Evolutionary conservation across 2,329 filamentous ascomycete genomes (phyloP).

Genomic region (Hypomyces perniciosus): DNA sequence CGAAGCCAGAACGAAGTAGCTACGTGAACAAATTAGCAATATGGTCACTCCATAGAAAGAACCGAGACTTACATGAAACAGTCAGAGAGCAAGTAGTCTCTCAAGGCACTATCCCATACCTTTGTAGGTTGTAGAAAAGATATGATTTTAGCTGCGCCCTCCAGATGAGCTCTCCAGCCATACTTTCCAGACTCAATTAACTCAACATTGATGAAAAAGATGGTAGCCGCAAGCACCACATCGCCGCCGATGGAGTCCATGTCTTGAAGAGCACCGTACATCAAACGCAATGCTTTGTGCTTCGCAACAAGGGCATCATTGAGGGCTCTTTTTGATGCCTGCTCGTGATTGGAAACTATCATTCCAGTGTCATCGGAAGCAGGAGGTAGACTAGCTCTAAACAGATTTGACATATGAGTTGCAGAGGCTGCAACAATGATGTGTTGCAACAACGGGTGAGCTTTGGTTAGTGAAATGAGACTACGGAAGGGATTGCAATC

Average conservation of each 20-base stretch:
- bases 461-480: slow-evolving; percentile 36
- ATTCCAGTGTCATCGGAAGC: neutral
- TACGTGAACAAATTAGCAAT: slow-evolving; percentile 13
- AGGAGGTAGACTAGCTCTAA: slow-evolving; percentile 20
- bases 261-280: slow-evolving; percentile 34
- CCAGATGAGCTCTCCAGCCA: slow-evolving; percentile 42
- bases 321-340: slow-evolving; percentile 25
- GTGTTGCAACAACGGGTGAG: slow-evolving; percentile 38
- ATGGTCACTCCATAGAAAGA: neutral
- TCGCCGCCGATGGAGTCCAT: slow-evolving; percentile 33
- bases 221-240: slow-evolving; percentile 39
- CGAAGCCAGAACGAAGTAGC: slow-evolving; percentile 42
- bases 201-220: slow-evolving; percentile 47
- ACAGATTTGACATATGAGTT: slow-evolving; percentile 41
- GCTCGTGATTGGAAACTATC: slow-evolving; percentile 10
- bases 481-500: slow-evolving; percentile 41
- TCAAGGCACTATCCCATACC: slow-evolving; percentile 29
- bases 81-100: slow-evolving; percentile 43
- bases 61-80: slow-evolving; percentile 36
- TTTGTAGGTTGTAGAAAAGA: slow-evolving; percentile 30
- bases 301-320: slow-evolving; percentile 42
- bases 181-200: slow-evolving; percentile 44
- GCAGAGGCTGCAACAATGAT: slow-evolving; percentile 44
- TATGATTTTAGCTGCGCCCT: slow-evolving; percentile 41
- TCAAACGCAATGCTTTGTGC: slow-evolving; percentile 37